phyloP scores from a whole-genome alignment of 1,284 basidiomycete genomes.

The Limonomyces culmigenus region DNA sequence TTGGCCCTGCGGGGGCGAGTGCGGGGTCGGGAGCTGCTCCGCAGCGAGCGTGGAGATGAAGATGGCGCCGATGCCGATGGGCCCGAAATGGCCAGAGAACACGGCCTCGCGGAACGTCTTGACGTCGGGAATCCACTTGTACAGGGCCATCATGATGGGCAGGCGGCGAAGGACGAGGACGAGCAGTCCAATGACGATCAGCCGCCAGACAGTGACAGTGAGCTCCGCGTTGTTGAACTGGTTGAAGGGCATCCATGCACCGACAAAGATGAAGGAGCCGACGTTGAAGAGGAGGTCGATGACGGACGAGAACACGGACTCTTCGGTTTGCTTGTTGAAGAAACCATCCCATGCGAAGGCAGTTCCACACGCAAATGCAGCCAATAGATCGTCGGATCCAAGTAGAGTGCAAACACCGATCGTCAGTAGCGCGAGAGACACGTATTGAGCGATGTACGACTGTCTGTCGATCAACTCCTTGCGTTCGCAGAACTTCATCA shows the following conservation, averaged over 20 bases:
- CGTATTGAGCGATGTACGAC: conserved; percentile 71
- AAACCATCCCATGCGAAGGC: conserved; percentile 99
- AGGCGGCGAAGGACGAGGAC: conserved; percentile 69
- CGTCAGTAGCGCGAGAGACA: conserved; percentile 65
- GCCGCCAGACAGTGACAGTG: conserved; percentile 65
- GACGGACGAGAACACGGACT: conserved; percentile 89
- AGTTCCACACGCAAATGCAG: conserved; percentile 89
- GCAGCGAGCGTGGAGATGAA: conserved; percentile 85
- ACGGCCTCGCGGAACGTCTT: conserved; percentile 79
- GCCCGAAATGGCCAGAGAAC: conserved; percentile 90
- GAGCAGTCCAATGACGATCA: conserved; percentile 67
- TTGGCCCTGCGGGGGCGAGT: conserved; percentile 37
- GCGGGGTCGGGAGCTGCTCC: conserved; percentile 42
- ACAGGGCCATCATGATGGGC: conserved; percentile 70
- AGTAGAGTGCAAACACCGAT: conserved; percentile 75
- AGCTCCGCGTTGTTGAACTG: conserved; percentile 50
- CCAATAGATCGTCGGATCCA: conserved; percentile 88
- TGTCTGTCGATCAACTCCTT: conserved; percentile 89
- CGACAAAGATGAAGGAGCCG: conserved; percentile 82
- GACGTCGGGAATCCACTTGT: conserved; percentile 85
- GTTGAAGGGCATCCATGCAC: conserved; percentile 87
- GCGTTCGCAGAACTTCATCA: conserved; percentile 91
- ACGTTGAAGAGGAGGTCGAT: conserved; percentile 88
- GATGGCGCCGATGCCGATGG: conserved; percentile 78
- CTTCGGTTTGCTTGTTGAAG: conserved; percentile 93